Evolutionary conservation across 2,329 filamentous ascomycete species (phyloP).

Genomic region (Neocucurbitaria cava): DNA sequence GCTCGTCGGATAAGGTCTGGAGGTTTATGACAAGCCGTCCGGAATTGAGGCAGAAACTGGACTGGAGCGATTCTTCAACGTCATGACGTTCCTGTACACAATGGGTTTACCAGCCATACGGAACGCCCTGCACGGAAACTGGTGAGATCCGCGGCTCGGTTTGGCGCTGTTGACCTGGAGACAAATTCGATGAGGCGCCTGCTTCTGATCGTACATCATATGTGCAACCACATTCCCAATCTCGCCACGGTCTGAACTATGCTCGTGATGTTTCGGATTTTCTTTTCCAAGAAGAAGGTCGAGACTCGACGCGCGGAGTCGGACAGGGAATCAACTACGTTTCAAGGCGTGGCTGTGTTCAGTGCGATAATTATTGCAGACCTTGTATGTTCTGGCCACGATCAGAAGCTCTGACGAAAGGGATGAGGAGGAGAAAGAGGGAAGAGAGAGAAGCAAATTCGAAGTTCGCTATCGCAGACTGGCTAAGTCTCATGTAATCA

Average conservation of each 20-base stretch:
- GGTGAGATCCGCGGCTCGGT: neutral
- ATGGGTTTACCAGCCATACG: neutral
- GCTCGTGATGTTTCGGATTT: neutral
- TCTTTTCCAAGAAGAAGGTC: neutral
- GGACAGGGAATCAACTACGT: neutral
- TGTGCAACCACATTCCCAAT: neutral
- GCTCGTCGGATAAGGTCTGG: neutral
- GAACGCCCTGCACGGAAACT: neutral
- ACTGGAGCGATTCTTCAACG: neutral
- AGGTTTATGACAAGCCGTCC: neutral
- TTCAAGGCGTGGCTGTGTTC: neutral
- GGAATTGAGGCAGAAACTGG: neutral
- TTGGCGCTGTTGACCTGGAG: neutral
- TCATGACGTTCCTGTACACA: neutral
- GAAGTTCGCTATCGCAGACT: neutral
- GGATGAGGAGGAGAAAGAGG: neutral
- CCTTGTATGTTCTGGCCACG: neutral
- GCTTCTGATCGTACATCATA: neutral
- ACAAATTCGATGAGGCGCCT: neutral
- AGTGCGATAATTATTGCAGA: neutral
- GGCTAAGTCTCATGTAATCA: neutral
- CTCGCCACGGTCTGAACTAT: neutral
- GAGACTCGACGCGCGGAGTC: neutral
- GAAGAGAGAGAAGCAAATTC: neutral
- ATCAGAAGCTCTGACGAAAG: neutral